Evolutionary conservation across 345 rosid genomes (phyloP).

Genomic region (Corymbia maculata): DNA sequence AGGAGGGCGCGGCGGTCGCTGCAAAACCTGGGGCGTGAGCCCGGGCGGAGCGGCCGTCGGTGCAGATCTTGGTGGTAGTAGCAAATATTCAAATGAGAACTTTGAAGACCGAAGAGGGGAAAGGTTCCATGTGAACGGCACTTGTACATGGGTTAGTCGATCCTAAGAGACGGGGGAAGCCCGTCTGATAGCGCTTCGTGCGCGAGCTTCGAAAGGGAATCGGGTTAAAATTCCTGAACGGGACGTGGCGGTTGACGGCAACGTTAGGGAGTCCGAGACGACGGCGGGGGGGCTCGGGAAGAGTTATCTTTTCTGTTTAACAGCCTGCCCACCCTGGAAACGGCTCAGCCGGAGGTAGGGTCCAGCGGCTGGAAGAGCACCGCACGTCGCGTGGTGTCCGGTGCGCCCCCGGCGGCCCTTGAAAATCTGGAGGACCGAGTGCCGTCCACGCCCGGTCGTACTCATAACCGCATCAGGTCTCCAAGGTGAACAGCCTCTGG

Average conservation of each 20-base stretch:
- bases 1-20: neutral
- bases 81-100: neutral
- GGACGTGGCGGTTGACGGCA: no score
- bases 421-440: slow-evolving; percentile 10
- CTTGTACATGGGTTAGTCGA: slow-evolving; percentile 2
- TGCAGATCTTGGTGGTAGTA: neutral
- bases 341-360: neutral
- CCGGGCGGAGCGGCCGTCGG: neutral
- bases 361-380: neutral
- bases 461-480: slow-evolving; percentile 18
- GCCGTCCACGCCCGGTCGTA: slow-evolving; percentile 6
- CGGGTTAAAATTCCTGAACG: neutral
- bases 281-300: slow-evolving; percentile 2
- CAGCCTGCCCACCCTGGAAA: neutral
- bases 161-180: neutral
- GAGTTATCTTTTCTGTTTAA: neutral
- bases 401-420: slow-evolving; percentile 1
- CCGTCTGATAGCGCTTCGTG: neutral
- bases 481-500: slow-evolving; percentile 1
- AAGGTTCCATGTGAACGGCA: slow-evolving; percentile 1
- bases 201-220: neutral
- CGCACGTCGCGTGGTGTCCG: neutral
- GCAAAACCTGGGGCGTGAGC: slow-evolving; percentile 4
- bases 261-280: neutral
- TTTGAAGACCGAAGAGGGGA: neutral